These are phyloP conservation scores for Psidium friedrichsthalianum DNA, from an alignment of 345 rosid species.

Conservation along the genomic window DNA sequence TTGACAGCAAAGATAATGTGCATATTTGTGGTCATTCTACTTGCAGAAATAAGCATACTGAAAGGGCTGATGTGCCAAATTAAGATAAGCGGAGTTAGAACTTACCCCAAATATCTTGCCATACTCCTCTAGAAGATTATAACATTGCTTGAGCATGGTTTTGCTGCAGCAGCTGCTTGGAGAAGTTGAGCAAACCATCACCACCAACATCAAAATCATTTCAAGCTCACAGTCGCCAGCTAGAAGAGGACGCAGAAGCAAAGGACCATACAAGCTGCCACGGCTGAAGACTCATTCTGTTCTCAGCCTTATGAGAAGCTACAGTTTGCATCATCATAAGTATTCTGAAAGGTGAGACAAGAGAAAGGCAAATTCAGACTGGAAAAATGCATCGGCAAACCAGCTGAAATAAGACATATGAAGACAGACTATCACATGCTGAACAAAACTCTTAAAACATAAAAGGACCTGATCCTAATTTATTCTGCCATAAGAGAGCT, in stretches of 20 bases:
- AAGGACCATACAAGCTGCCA: slow-evolving; percentile 99
- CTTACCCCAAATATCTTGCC: slow-evolving; percentile 82
- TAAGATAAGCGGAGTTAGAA: background rate
- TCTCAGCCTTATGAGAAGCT: slow-evolving; percentile 64
- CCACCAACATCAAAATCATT: slow-evolving; percentile 85
- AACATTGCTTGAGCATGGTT: slow-evolving; percentile 98
- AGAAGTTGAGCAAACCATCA: slow-evolving; percentile 85
- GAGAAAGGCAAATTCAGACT: background rate
- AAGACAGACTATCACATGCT: background rate
- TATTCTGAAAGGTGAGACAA: slow-evolving; percentile 48
- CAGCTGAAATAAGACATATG: background rate
- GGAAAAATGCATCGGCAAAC: background rate
- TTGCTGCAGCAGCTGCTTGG: slow-evolving; percentile 98
- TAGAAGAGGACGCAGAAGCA: slow-evolving; percentile 96
- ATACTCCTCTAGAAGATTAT: slow-evolving; percentile 84
- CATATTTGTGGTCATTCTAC: background rate
- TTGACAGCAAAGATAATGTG: background rate
- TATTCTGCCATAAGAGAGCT: background rate
- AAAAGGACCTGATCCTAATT: background rate
- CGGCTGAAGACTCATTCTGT: slow-evolving; percentile 97
- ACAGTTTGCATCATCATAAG: slow-evolving; percentile 84
- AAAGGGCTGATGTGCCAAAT: background rate
- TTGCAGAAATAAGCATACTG: background rate
- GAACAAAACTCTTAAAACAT: background rate
- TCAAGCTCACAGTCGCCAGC: slow-evolving; percentile 97